These are phyloP conservation scores for Miamiensis avidus DNA, from an alignment of 169 alveolate species.

Conservation along the genomic window DNA sequence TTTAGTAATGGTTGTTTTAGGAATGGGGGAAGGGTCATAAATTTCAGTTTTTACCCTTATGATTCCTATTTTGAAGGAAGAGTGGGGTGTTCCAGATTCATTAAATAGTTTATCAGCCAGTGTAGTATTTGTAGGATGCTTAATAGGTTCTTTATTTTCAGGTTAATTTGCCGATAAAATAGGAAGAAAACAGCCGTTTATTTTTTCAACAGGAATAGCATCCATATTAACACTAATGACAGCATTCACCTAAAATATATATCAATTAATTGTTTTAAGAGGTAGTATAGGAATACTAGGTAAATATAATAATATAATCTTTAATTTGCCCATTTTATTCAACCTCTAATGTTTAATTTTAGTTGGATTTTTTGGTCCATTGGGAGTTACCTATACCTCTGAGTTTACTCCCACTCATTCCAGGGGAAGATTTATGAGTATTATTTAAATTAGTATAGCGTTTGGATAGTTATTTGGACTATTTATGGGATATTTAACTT, in stretches of 20 bases:
- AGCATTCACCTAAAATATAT: not conserved
- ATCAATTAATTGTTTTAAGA: constrained; percentile 15
- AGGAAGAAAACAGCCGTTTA: constrained; percentile 19
- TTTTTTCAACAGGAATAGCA: constrained; percentile 6
- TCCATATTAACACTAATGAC: not conserved
- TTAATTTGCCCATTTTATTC: not conserved
- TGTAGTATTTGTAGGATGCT: constrained; percentile 32
- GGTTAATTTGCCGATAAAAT: constrained; percentile 25
- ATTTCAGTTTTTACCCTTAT: constrained; percentile 39
- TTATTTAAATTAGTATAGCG: constrained; percentile 37
- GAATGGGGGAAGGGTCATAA: constrained; percentile 45
- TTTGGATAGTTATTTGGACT: constrained; percentile 42
- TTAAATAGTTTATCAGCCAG: constrained; percentile 34
- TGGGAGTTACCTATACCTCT: constrained; percentile 36
- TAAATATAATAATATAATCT: not conserved
- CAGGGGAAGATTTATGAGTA: constrained; percentile 53
- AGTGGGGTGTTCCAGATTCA: constrained; percentile 34
- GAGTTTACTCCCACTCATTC: constrained; percentile 39
- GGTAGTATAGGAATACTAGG: constrained; percentile 21
- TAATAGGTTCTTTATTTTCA: constrained; percentile 24
- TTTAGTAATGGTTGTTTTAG: constrained; percentile 19
- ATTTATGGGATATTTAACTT: constrained; percentile 35
- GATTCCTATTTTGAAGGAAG: constrained; percentile 37
- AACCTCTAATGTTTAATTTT: not conserved
- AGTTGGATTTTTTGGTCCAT: constrained; percentile 52